Evolutionary conservation across 352 stramenopile genomes (phyloP).

Genomic region (Peronospora destructor): DNA sequence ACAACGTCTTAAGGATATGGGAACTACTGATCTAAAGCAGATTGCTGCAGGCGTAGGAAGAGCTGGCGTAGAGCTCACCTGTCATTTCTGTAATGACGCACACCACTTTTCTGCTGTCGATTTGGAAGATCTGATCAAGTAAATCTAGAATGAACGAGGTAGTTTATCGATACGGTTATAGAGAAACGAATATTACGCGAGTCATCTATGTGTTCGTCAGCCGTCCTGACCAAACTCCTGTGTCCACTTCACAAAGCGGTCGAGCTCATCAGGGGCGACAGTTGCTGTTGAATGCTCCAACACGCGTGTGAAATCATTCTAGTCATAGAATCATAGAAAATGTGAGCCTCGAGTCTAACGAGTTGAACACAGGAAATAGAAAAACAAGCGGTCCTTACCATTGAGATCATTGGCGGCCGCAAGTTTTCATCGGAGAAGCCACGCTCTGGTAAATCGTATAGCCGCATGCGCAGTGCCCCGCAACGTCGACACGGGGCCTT

Average conservation of each 20-base stretch:
- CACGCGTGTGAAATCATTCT: conserved; percentile 94
- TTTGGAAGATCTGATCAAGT: conserved; percentile 33
- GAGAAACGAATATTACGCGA: conserved; percentile 19
- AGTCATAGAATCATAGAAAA: conserved; percentile 5
- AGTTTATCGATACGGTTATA: conserved; percentile 27
- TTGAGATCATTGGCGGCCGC: conserved; percentile 78
- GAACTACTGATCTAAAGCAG: conserved; percentile 36
- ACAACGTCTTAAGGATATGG: conserved; percentile 45
- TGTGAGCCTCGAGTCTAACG: background rate
- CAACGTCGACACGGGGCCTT: conserved; percentile 63
- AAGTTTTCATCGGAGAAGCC: conserved; percentile 83
- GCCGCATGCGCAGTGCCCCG: conserved; percentile 71
- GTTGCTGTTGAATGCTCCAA: conserved; percentile 91
- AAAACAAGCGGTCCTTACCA: conserved; percentile 41
- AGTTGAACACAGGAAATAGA: background rate
- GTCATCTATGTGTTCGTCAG: conserved; percentile 33
- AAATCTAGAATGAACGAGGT: conserved; percentile 11
- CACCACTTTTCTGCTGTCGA: conserved; percentile 58
- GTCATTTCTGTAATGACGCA: conserved; percentile 81
- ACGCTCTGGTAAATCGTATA: conserved; percentile 78
- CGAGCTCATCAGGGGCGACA: conserved; percentile 95
- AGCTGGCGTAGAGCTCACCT: conserved; percentile 64
- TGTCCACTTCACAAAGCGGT: conserved; percentile 98
- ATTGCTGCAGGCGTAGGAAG: conserved; percentile 45
- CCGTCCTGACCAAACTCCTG: conserved; percentile 98